These are phyloP conservation scores for Lactifluus pinguis DNA, from an alignment of 768 basidiomycete species.

Conservation along the genomic window DNA sequence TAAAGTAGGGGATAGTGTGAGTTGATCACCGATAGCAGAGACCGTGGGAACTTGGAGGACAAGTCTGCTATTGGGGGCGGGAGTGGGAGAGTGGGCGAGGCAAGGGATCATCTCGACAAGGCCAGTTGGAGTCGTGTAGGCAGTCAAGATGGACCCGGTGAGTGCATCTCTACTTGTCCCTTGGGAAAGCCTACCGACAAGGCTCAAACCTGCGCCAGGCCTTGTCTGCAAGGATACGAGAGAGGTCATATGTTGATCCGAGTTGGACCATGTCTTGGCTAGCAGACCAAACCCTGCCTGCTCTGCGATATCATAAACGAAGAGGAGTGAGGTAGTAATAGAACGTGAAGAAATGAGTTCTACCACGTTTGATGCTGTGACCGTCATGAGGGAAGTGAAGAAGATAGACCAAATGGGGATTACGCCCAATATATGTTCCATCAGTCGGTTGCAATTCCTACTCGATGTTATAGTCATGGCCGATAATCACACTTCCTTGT, in stretches of 20 bases:
- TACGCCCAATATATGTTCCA: too few species aligned
- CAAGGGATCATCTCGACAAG: constrained; percentile 77
- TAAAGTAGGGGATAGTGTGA: constrained; percentile 71
- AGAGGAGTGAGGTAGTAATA: constrained; percentile 54
- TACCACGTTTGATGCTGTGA: constrained; percentile 51
- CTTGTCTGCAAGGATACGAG: constrained; percentile 72
- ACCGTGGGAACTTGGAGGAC: constrained; percentile 79
- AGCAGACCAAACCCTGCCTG: constrained; percentile 73
- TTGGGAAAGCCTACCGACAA: constrained; percentile 73
- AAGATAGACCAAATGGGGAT: too few species aligned
- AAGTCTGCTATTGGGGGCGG: constrained; percentile 55
- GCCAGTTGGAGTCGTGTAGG: constrained; percentile 78
- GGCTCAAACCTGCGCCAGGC: constrained; percentile 71
- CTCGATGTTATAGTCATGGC: too few species aligned
- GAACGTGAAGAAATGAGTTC: constrained; percentile 58
- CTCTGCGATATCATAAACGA: constrained; percentile 76
- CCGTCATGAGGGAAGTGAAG: too few species aligned
- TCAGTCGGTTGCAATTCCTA: too few species aligned
- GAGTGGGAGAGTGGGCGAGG: constrained; percentile 59
- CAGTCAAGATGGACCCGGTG: constrained; percentile 54
- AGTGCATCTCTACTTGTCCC: constrained; percentile 63
- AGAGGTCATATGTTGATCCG: constrained; percentile 35
- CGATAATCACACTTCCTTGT: neutral
- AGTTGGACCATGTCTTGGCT: constrained; percentile 55
- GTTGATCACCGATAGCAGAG: constrained; percentile 51